Evolutionary conservation across 805 yeast genomes (phyloP).

Genomic region (Suhomyces faveliae): DNA sequence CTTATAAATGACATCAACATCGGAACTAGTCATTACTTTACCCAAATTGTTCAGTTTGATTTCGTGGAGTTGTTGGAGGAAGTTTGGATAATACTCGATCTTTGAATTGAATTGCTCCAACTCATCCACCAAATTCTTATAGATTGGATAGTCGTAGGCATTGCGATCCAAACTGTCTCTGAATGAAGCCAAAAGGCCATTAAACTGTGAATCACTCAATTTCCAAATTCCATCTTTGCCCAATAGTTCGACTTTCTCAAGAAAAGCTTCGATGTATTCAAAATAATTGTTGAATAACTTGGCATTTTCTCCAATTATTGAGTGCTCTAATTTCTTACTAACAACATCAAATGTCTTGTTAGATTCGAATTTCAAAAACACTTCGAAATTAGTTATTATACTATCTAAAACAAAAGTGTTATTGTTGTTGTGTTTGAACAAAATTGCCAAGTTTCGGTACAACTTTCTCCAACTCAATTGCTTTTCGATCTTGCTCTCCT

Average conservation of each 20-base stretch:
- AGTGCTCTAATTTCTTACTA: conserved; percentile 2
- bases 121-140: conserved; percentile 11
- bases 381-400: conserved; percentile 27
- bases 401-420: conserved; percentile 36
- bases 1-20: conserved; percentile 19
- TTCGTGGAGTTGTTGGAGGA: conserved; percentile 18
- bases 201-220: conserved; percentile 14
- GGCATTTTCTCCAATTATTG: conserved; percentile 16
- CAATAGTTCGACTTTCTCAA: conserved; percentile 4
- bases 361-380: conserved; percentile 24
- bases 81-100: conserved; percentile 20
- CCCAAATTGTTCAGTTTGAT: conserved; percentile 10
- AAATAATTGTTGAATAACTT: conserved; percentile 11
- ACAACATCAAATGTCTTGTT: conserved; percentile 10
- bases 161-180: conserved; percentile 4
- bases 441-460: conserved; percentile 25
- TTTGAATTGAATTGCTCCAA: conserved; percentile 16
- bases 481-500: conserved; percentile 17
- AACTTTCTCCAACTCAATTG: conserved; percentile 26
- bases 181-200: conserved; percentile 8
- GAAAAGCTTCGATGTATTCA: conserved; percentile 8
- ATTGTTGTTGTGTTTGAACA: conserved; percentile 34
- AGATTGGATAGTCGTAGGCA: conserved; percentile 13
- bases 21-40: conserved; percentile 9
- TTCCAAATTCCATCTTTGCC: conserved; percentile 12